These are phyloP conservation scores for Exophiala sp. DNA, from an alignment of 2,329 filamentous ascomycete genomes.

Conservation along the genomic window DNA sequence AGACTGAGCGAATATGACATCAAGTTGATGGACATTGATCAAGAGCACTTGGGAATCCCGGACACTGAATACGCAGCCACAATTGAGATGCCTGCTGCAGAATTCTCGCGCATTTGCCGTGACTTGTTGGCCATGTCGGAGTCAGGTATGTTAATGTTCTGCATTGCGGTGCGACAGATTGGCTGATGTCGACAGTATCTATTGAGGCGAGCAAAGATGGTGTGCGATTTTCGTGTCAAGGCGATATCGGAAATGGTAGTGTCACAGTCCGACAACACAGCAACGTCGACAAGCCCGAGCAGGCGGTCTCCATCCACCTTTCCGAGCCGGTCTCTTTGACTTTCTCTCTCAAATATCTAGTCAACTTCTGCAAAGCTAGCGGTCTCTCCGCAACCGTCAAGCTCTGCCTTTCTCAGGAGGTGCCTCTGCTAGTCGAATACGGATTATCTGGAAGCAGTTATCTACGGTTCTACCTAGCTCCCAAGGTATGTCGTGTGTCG, in stretches of 20 bases:
- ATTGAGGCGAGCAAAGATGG: slow-evolving; percentile 98
- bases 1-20: slow-evolving; percentile 98
- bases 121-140: slow-evolving; percentile 91
- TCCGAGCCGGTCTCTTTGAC: slow-evolving; percentile 90
- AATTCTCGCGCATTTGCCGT: slow-evolving; percentile 93
- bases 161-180: background rate
- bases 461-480: slow-evolving; percentile 94
- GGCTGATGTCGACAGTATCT: slow-evolving; percentile 59
- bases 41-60: slow-evolving; percentile 97
- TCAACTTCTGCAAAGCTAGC: slow-evolving; percentile 99
- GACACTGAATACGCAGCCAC: slow-evolving; percentile 98
- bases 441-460: slow-evolving; percentile 75
- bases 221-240: slow-evolving; percentile 87
- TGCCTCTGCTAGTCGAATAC: slow-evolving; percentile 95
- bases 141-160: slow-evolving; percentile 64
- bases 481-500: slow-evolving; percentile 66
- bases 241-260: slow-evolving; percentile 93
- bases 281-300: slow-evolving; percentile 82
- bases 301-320: slow-evolving; percentile 84
- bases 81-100: slow-evolving; percentile 78
- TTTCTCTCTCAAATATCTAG: slow-evolving; percentile 98
- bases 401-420: slow-evolving; percentile 92
- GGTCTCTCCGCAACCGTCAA: slow-evolving; percentile 77
- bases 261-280: slow-evolving; percentile 87
- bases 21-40: slow-evolving; percentile 99